Evolutionary conservation across 2,329 filamentous ascomycete genomes (phyloP).

Genomic region (Domatiomyces catenatus): DNA sequence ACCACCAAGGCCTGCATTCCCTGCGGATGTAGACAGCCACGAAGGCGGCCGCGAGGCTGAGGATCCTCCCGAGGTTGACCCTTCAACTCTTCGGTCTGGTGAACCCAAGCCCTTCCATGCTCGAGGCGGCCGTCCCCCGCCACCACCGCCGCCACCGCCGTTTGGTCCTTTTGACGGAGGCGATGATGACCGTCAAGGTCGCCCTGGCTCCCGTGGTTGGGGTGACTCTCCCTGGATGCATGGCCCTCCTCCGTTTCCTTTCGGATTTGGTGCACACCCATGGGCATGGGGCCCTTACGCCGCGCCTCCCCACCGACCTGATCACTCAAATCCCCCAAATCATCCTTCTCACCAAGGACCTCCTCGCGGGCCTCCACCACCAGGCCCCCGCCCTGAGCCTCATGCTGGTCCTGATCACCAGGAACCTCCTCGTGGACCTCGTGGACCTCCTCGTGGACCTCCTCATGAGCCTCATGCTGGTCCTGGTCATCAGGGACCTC

Average conservation of each 20-base stretch:
- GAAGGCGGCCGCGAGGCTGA: conserved; percentile 24
- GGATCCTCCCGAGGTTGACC: conserved; percentile 16
- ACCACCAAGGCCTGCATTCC: conserved; percentile 16
- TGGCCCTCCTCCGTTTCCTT: background rate
- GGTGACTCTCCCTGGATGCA: background rate
- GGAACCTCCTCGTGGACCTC: no score
- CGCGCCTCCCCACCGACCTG: background rate
- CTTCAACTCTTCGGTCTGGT: conserved; percentile 10
- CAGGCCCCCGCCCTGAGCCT: background rate
- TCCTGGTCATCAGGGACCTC: background rate
- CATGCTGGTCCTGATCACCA: background rate
- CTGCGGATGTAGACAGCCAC: conserved; percentile 16
- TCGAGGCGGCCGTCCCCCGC: background rate
- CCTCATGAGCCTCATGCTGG: background rate
- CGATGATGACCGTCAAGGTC: background rate
- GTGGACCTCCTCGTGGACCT: no score
- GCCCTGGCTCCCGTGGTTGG: background rate
- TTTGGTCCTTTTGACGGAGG: background rate
- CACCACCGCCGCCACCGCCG: background rate
- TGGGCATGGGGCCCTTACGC: background rate
- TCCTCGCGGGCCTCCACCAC: background rate
- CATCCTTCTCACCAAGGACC: background rate
- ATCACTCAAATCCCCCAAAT: no score
- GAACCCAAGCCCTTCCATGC: background rate
- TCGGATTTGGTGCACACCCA: background rate